Conservation (phyloP, 2,329 filamentous ascomycete species). For the Penicillium capsulatum region DNA sequence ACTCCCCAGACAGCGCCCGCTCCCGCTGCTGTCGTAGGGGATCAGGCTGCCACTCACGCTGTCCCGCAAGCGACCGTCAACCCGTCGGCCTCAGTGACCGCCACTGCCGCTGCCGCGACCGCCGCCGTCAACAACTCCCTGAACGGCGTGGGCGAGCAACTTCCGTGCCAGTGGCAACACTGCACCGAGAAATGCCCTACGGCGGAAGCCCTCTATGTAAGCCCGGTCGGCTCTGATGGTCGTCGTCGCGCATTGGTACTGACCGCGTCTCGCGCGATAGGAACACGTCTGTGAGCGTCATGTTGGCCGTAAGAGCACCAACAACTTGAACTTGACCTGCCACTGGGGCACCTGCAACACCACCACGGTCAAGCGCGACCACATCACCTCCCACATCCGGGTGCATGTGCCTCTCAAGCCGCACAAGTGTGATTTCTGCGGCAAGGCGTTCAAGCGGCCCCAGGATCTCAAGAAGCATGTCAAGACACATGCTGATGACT, state of each 20-base stretch:
- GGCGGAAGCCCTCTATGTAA: conserved; percentile 61
- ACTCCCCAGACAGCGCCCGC: conserved; percentile 24
- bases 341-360: conserved; percentile 96
- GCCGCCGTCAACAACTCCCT: conserved; percentile 33
- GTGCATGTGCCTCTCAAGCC: conserved; percentile 98
- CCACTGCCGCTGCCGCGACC: conserved; percentile 37
- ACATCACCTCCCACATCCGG: conserved; percentile 98
- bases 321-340: conserved; percentile 95
- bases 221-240: conserved; percentile 8
- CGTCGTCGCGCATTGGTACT: background rate
- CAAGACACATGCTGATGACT: conserved; percentile 97
- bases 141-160: conserved; percentile 38
- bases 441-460: conserved; percentile 97
- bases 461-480: conserved; percentile 99
- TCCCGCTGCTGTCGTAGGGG: conserved; percentile 24
- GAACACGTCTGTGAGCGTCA: conserved; percentile 98
- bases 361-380: conserved; percentile 96
- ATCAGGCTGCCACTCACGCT: conserved; percentile 18
- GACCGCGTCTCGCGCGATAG: conserved; percentile 44
- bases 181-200: conserved; percentile 58
- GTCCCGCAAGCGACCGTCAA: conserved; percentile 24
- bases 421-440: conserved; percentile 98
- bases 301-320: conserved; percentile 97
- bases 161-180: conserved; percentile 58
- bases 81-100: conserved; percentile 31